These are phyloP conservation scores for Mycena galericulata DNA, from an alignment of 768 basidiomycete species.

Conservation along the genomic window DNA sequence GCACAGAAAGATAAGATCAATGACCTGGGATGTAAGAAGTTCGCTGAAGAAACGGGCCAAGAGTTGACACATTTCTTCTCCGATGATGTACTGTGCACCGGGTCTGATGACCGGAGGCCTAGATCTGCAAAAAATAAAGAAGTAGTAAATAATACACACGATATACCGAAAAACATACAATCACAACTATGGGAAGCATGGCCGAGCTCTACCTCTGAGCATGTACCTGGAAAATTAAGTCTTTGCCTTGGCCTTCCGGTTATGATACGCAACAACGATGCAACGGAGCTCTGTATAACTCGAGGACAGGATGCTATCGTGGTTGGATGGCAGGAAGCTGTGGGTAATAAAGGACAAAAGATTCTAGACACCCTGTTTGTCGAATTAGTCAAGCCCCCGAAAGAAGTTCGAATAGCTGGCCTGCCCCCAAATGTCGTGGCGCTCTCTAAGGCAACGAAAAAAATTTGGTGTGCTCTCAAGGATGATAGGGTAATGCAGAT, in stretches of 20 bases:
- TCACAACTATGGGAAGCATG: background rate
- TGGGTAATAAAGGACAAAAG: slow-evolving; percentile 22
- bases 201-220: slow-evolving; percentile 7
- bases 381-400: slow-evolving; percentile 40
- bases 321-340: slow-evolving; percentile 39
- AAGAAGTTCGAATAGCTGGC: slow-evolving; percentile 36
- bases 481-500: slow-evolving; percentile 34
- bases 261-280: slow-evolving; percentile 47
- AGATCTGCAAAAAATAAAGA: background rate
- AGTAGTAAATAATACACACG: background rate
- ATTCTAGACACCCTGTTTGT: slow-evolving; percentile 47
- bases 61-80: background rate
- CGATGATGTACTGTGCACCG: slow-evolving; percentile 28
- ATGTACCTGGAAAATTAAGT: slow-evolving; percentile 42
- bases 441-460: slow-evolving; percentile 15
- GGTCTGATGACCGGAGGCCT: background rate
- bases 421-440: slow-evolving; percentile 48
- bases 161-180: background rate
- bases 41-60: background rate
- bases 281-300: slow-evolving; percentile 50
- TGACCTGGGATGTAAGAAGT: background rate
- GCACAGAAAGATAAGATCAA: background rate
- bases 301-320: slow-evolving; percentile 48
- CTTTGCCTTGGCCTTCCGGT: slow-evolving; percentile 50
- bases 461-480: slow-evolving; percentile 25